A percentile compares a stretch with the other conserved stretches of the same genome.
phyloP scores from a whole-genome alignment of 352 stramenopile species.

The Globisporangium echinulatum region DNA sequence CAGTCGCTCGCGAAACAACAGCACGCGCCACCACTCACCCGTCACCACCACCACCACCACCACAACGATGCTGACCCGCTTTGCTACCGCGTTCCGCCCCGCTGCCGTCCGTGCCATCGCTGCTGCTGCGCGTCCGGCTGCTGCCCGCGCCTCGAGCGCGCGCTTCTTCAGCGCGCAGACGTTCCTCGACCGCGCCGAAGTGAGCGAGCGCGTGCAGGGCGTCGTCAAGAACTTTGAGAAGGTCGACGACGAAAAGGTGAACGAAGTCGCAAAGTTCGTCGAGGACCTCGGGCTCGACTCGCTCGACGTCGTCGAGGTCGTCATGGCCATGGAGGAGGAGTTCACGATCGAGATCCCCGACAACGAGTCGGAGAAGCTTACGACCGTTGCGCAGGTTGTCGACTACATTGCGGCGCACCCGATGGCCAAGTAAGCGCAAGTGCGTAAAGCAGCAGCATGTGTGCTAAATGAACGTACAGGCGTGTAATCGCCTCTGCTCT shows the following conservation, averaged over 20 bases:
- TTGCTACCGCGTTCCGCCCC: slow-evolving; percentile 62
- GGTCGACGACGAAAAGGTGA: slow-evolving; percentile 93
- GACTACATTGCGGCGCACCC: slow-evolving; percentile 98
- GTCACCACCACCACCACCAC: background rate
- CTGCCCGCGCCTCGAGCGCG: slow-evolving; percentile 17
- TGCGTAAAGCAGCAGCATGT: no score
- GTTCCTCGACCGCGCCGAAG: slow-evolving; percentile 89
- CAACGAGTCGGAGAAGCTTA: slow-evolving; percentile 99
- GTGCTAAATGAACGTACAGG: no score
- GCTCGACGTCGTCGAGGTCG: slow-evolving; percentile 93
- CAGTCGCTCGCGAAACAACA: slow-evolving; percentile 4
- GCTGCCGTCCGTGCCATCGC: slow-evolving; percentile 36
- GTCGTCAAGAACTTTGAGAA: slow-evolving; percentile 99
- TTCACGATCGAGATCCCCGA: slow-evolving; percentile 99
- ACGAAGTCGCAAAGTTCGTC: slow-evolving; percentile 92
- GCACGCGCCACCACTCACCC: no score
- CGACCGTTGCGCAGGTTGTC: slow-evolving; percentile 94
- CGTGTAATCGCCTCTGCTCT: no score
- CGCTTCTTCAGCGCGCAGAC: slow-evolving; percentile 84
- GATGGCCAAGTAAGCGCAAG: slow-evolving; percentile 95
- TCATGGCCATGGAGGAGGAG: slow-evolving; percentile 99
- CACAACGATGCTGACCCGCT: slow-evolving; percentile 80
- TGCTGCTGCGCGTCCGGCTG: slow-evolving; percentile 27
- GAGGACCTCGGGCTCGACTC: slow-evolving; percentile 98
- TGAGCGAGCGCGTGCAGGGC: slow-evolving; percentile 94